phyloP scores from a whole-genome alignment of 257 asterid species.

The Nicotiana attenuata region DNA sequence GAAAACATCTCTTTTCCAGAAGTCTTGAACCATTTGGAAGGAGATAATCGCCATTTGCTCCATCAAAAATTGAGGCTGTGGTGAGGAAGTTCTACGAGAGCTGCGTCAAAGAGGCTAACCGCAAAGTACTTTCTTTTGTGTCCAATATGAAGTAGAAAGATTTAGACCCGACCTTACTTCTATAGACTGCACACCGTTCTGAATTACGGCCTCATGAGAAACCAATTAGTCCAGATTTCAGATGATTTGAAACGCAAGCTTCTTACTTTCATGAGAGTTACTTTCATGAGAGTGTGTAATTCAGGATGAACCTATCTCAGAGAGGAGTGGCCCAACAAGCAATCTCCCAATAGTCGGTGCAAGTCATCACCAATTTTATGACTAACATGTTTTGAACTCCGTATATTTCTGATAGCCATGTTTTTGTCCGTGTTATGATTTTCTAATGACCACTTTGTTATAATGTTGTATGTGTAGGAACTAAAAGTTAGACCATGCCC shows the following conservation, averaged over 20 bases:
- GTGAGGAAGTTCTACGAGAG: not conserved
- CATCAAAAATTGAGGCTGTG: not conserved
- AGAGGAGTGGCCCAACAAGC: not conserved
- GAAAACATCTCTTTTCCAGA: not conserved
- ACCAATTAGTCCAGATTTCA: not conserved
- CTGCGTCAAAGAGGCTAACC: not conserved
- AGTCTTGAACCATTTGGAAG: not conserved
- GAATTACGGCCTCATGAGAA: not conserved
- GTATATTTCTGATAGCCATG: not conserved
- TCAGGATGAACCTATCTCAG: not conserved
- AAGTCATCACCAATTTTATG: not conserved
- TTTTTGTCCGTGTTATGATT: not conserved
- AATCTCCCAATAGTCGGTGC: not conserved
- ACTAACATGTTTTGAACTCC: not conserved
- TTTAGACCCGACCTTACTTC: not conserved
- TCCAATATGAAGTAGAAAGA: not conserved
- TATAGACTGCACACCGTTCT: not conserved
- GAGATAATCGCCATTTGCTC: not conserved
- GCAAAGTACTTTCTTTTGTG: not conserved
- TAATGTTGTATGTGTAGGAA: conserved; percentile 44
- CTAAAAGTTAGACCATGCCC: conserved; percentile 84
- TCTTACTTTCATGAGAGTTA: not conserved
- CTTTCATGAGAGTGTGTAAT: not conserved
- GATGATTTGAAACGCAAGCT: not conserved
- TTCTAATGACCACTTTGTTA: not conserved